These are phyloP conservation scores for Amoebophrya sp. DNA, from an alignment of 169 alveolate genomes.

Conservation along the genomic window DNA sequence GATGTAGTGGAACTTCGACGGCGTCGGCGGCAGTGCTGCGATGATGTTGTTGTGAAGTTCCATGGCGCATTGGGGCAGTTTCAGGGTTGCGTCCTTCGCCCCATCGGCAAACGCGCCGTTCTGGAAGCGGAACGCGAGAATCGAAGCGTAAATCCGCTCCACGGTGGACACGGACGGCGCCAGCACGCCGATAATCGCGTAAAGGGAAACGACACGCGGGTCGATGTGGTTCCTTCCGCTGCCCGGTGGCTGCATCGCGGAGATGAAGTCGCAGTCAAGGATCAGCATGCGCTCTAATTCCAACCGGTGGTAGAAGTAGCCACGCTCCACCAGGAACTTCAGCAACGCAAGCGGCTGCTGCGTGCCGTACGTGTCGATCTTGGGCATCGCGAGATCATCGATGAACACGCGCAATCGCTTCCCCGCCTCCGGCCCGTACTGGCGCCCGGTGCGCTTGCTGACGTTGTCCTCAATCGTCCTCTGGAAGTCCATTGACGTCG, in stretches of 20 bases:
- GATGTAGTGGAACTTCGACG: slow-evolving; percentile 86
- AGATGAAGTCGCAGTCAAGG: slow-evolving; percentile 75
- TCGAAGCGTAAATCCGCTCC: slow-evolving; percentile 77
- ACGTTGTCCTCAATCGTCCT: slow-evolving; percentile 77
- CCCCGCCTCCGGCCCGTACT: slow-evolving; percentile 83
- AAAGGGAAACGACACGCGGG: slow-evolving; percentile 81
- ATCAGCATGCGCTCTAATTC: slow-evolving; percentile 65
- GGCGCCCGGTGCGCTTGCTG: slow-evolving; percentile 79
- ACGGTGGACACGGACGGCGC: slow-evolving; percentile 70
- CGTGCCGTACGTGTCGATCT: slow-evolving; percentile 83
- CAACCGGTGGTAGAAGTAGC: slow-evolving; percentile 68
- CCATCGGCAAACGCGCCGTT: slow-evolving; percentile 62
- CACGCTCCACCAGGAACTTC: slow-evolving; percentile 80
- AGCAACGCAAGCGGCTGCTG: slow-evolving; percentile 89
- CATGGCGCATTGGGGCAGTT: slow-evolving; percentile 74
- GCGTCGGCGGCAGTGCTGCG: slow-evolving; percentile 77
- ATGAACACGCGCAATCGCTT: slow-evolving; percentile 77
- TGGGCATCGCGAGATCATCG: slow-evolving; percentile 89
- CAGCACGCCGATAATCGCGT: slow-evolving; percentile 63
- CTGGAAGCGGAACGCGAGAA: slow-evolving; percentile 51
- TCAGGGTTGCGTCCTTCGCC: slow-evolving; percentile 53
- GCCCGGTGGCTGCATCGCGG: slow-evolving; percentile 86
- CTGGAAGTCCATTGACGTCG: slow-evolving; percentile 75
- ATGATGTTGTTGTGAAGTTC: slow-evolving; percentile 66
- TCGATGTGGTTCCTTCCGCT: slow-evolving; percentile 81